Conservation (phyloP, 257 asterid genomes). For the Solanum etuberosum region DNA sequence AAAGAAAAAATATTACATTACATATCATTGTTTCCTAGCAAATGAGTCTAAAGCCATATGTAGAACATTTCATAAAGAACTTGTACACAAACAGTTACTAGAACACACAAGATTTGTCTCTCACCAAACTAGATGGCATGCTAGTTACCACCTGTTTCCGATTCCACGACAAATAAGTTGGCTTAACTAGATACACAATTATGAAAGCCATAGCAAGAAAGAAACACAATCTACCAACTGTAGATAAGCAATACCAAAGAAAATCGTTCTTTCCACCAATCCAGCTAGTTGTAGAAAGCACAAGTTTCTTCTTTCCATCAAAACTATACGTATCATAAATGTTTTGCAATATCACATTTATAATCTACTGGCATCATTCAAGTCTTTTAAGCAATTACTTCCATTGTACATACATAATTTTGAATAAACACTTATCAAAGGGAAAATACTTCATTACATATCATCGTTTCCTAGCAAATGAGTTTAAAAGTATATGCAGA, state of each 20-base stretch:
- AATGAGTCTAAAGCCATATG: not conserved
- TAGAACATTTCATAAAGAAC: not conserved
- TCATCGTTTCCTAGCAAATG: not conserved
- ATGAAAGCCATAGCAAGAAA: constrained; percentile 9
- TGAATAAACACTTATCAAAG: not conserved
- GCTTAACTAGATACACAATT: constrained; percentile 10
- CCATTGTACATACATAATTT: not conserved
- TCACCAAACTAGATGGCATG: not conserved
- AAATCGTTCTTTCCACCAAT: constrained; percentile 23
- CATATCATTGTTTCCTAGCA: not conserved
- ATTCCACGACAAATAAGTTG: not conserved
- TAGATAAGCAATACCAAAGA: constrained; percentile 18
- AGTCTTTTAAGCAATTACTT: not conserved
- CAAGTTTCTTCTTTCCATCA: constrained; percentile 18
- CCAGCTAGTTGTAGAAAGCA: constrained; percentile 27
- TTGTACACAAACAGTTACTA: not conserved
- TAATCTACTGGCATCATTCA: not conserved
- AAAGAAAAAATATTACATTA: not conserved
- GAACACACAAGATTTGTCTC: not conserved
- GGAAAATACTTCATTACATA: not conserved
- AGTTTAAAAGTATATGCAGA: not conserved
- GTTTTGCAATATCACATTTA: constrained; percentile 8
- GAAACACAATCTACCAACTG: constrained; percentile 20
- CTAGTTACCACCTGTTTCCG: not conserved
- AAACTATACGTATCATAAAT: constrained; percentile 17